Evolutionary conservation across 2,329 filamentous ascomycete species (phyloP), one percentile per base, ranked within the genome.

Genomic region (Ophiostoma novo-ulmi): DNA sequence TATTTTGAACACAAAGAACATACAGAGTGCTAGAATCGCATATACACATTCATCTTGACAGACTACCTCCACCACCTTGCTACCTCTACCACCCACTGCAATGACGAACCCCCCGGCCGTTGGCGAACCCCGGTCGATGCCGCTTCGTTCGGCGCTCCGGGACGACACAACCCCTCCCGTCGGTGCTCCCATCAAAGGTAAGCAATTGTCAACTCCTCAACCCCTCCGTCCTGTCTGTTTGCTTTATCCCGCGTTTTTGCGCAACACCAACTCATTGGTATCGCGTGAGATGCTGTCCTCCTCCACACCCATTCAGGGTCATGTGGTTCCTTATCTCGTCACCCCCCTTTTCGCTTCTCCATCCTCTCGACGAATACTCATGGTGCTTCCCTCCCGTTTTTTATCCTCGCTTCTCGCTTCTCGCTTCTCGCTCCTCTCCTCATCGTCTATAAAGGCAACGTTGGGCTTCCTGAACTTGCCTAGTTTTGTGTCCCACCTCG

Each of bases 131-230:
- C 69, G 71, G 68, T 52, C 71, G 11, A 31, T 73, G 72, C 80
- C 81, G 7, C 76, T 82, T 69, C 80, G 80, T 66, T 82, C 81
- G 52, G 81, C 80, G 35, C 76, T 83, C 74, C 72, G 71, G 8
- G 74, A 75, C 69, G 74, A 75, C 68, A 71, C 73, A 1, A 72
- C 73, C n/a, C 70, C 72, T 41, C 71, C 73, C 2, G 52, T 66
- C 17, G 72, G 72, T 26, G 71, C 72, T 7, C 44, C 61, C 1
- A 38, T 68, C 22, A 75, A 75, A 69, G 74, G 74, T 74, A 36
- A 68, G 70, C 8, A 26, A 17, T 13, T 3, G 2, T 61, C 55
- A 13, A 13, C 11, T 17, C 13, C 52, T 26, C 52, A 4, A 3
- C 13, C 26, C 52, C n/a, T 10, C 52, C 11, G 22, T 22, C 26